A percentile compares a stretch with the other conserved stretches of the same genome.
These are phyloP conservation scores for Coleophoma crateriformis DNA, from an alignment of 2,329 filamentous ascomycete genomes.

Conservation along the genomic window DNA sequence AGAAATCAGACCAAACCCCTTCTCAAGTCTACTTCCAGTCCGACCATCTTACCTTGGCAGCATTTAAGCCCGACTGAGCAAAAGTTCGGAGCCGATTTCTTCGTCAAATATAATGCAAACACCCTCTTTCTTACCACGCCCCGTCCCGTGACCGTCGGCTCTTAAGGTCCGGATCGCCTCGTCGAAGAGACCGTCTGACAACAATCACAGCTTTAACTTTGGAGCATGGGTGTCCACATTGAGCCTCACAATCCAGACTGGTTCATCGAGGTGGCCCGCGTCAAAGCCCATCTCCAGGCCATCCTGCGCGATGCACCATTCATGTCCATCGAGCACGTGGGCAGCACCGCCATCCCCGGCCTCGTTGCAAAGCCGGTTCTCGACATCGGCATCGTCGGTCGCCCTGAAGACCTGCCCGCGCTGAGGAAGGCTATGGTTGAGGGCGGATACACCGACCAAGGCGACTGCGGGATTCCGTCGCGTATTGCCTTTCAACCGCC, in stretches of 20 bases:
- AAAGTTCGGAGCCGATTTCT: too few relatives aligned
- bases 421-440: conserved; percentile 25
- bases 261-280: neutral
- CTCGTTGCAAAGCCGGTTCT: conserved; percentile 46
- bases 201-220: too few relatives aligned
- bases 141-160: too few relatives aligned
- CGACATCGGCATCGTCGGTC: conserved; percentile 44
- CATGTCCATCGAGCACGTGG: conserved; percentile 22
- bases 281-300: neutral
- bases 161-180: too few relatives aligned
- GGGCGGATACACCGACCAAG: conserved; percentile 27
- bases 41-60: too few relatives aligned
- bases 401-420: conserved; percentile 17
- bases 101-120: too few relatives aligned
- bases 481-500: conserved; percentile 28
- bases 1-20: too few relatives aligned
- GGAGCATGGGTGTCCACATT: neutral
- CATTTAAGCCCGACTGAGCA: too few relatives aligned
- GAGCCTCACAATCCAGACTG: neutral
- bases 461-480: conserved; percentile 29
- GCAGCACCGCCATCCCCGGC: conserved; percentile 43
- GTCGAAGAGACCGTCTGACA: too few relatives aligned
- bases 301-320: neutral
- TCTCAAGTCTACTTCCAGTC: too few relatives aligned
- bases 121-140: too few relatives aligned